Conservation (phyloP, 805 yeast species). For the Lachancea thermotolerans region DNA sequence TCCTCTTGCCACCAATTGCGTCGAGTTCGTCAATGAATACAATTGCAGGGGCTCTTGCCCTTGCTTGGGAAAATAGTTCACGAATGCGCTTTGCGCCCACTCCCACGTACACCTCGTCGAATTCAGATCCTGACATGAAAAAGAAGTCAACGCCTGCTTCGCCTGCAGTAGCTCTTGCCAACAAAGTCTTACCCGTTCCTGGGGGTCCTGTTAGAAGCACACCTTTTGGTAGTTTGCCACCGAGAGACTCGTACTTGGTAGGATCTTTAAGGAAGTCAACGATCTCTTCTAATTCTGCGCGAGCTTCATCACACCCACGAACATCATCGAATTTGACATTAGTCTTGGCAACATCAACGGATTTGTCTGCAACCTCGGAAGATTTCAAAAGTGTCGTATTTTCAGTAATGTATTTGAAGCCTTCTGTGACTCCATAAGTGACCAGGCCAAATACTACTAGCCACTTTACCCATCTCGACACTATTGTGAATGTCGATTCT, state of each 20-base stretch:
- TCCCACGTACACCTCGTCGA: constrained; percentile 96
- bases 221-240: constrained; percentile 97
- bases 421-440: constrained; percentile 74
- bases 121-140: constrained; percentile 97
- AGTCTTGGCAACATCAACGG: constrained; percentile 77
- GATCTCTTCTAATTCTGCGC: constrained; percentile 93
- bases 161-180: constrained; percentile 98
- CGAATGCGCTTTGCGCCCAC: constrained; percentile 98
- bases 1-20: constrained; percentile 97
- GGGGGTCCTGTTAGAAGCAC: constrained; percentile 96
- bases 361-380: constrained; percentile 65
- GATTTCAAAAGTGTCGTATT: constrained; percentile 60
- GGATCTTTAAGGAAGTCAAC: constrained; percentile 98
- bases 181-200: constrained; percentile 93
- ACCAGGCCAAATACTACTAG: constrained; percentile 71
- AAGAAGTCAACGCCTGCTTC: constrained; percentile 94
- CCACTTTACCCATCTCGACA: constrained; percentile 88
- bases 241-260: constrained; percentile 88
- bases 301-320: constrained; percentile 97
- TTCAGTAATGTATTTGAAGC: constrained; percentile 73
- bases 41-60: constrained; percentile 94
- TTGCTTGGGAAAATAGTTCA: constrained; percentile 86
- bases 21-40: constrained; percentile 96
- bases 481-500: constrained; percentile 70
- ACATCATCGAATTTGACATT: constrained; percentile 89